Evolutionary conservation across 257 asterid species (phyloP).

Genomic region (Plectranthus barbatus): DNA sequence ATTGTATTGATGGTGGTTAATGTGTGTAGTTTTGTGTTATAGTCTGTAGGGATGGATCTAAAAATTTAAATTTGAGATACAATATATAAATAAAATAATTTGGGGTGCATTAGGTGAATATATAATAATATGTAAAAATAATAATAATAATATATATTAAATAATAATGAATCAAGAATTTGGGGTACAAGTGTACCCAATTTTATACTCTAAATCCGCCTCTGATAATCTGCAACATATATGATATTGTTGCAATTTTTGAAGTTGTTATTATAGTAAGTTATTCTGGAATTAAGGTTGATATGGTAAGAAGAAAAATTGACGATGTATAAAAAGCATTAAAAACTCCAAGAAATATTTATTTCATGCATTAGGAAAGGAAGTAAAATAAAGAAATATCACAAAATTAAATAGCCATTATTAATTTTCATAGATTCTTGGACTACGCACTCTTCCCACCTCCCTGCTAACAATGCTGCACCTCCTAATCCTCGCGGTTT

Average conservation of each 20-base stretch:
- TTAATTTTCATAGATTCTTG: background rate
- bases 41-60: no score
- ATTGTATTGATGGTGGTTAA: no score
- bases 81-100: no score
- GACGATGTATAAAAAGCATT: background rate
- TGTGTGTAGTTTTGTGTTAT: background rate
- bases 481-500: no score
- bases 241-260: background rate
- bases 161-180: no score
- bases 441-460: constrained; percentile 15
- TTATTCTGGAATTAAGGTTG: background rate
- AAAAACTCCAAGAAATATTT: background rate
- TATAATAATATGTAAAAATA: no score
- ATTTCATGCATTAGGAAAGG: background rate
- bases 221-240: background rate
- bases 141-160: no score
- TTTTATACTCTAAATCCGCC: no score
- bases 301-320: background rate
- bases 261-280: background rate
- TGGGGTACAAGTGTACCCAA: no score
- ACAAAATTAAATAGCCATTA: background rate
- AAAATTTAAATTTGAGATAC: no score
- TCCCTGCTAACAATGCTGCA: constrained; percentile 17
- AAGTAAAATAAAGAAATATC: background rate
- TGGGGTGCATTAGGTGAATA: no score